A percentile compares a stretch with the other conserved stretches of the same genome.
Evolutionary conservation across 306 rosid genomes (phyloP).

Genomic region (Pterocarpus macrocarpus): DNA sequence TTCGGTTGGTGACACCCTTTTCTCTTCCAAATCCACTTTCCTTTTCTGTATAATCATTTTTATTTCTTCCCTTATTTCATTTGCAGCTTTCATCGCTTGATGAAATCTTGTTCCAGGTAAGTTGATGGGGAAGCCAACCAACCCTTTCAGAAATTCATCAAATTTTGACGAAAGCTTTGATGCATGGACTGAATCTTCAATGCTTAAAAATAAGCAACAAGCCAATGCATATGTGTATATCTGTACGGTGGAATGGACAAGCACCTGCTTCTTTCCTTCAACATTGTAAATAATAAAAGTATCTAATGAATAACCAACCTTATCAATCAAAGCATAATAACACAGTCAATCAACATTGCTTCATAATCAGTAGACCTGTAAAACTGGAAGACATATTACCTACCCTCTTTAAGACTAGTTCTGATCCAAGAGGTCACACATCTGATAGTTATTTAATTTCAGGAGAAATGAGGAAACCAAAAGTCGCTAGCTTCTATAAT

Average conservation of each 20-base stretch:
- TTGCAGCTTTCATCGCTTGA: slow-evolving; percentile 50
- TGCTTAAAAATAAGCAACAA: slow-evolving; percentile 56
- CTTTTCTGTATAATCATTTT: slow-evolving; percentile 48
- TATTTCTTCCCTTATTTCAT: slow-evolving; percentile 48
- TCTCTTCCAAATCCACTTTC: slow-evolving; percentile 52
- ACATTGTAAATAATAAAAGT: no score
- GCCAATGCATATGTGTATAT: slow-evolving; percentile 58
- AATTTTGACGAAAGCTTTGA: slow-evolving; percentile 40
- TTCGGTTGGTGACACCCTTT: slow-evolving; percentile 48
- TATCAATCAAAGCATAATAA: no score
- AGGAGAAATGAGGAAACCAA: no score
- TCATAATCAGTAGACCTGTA: no score
- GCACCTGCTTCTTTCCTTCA: slow-evolving; percentile 50
- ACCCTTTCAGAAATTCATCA: slow-evolving; percentile 54
- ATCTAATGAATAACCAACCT: no score
- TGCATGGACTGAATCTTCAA: slow-evolving; percentile 49
- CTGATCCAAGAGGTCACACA: no score
- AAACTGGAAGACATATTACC: no score
- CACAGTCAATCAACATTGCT: no score
- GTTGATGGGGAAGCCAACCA: slow-evolving; percentile 52
- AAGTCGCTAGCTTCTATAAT: no score
- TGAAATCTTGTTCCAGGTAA: slow-evolving; percentile 59
- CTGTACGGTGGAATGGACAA: slow-evolving; percentile 42
- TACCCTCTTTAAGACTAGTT: no score
- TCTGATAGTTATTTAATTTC: no score